A percentile compares a stretch with the other conserved stretches of the same genome.
phyloP scores from a whole-genome alignment of 2,329 filamentous ascomycete species.

The Xylariomycetidae sp. region DNA sequence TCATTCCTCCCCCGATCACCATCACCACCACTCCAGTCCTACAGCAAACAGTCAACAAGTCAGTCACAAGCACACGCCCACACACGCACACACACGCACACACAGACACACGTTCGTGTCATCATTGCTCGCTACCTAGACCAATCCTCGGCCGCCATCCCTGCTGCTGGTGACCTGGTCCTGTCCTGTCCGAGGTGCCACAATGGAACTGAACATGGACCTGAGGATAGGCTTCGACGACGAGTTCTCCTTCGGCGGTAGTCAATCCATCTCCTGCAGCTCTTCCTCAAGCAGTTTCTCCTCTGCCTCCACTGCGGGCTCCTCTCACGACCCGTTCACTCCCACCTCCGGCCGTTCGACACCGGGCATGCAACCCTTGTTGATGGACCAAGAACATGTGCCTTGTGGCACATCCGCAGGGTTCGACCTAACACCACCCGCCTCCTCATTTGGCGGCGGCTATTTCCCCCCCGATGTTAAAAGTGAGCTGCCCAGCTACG shows the following conservation, averaged over 20 bases:
- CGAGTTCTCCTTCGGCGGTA: constrained; percentile 19
- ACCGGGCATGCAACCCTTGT: constrained; percentile 17
- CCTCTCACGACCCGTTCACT: constrained; percentile 23
- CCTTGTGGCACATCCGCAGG: constrained; percentile 17
- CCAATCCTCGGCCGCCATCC: constrained; percentile 8
- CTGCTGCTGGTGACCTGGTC: constrained; percentile 3
- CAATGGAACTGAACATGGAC: constrained; percentile 31
- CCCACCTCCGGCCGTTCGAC: constrained; percentile 29
- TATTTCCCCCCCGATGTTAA: constrained; percentile 23
- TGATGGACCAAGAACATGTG: constrained; percentile 20
- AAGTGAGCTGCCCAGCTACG: constrained; percentile 12
- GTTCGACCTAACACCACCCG: constrained; percentile 27
- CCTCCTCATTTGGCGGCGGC: constrained; percentile 23
- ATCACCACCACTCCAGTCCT: background rate
- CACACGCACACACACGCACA: too few relatives aligned
- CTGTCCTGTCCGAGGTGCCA: constrained; percentile 11
- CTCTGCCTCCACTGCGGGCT: constrained; percentile 23
- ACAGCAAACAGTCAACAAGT: too few relatives aligned
- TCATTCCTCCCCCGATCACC: constrained; percentile 16
- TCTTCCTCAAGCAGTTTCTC: constrained; percentile 25
- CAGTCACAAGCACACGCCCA: too few relatives aligned
- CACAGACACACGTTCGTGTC: too few relatives aligned
- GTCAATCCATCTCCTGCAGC: constrained; percentile 14
- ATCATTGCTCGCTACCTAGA: too few relatives aligned
- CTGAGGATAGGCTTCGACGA: constrained; percentile 18